Evolutionary conservation across 768 basidiomycete genomes (phyloP), one percentile per base, ranked within the genome.

Genomic region (Kwoniella mangroviensis): DNA sequence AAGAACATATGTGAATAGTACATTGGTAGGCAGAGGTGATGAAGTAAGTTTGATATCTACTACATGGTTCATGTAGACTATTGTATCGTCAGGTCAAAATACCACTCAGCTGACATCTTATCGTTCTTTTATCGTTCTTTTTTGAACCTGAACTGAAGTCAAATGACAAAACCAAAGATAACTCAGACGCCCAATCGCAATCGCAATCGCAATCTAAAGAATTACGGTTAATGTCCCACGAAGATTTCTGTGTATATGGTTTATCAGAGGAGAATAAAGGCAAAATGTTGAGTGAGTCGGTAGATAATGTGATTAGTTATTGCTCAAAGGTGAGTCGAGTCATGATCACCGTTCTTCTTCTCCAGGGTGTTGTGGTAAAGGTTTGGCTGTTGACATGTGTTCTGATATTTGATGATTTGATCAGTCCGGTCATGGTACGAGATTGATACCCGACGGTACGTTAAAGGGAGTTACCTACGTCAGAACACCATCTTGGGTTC

Each of bases 401-500:
- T 34, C 34, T 34, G 34, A 34, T 34, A 7, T 34, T 34, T 34
- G 34, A 7, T 34, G 34, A 7, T 34, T 34, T 34, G 0, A 34
- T 34, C 34, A 43, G 22, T 22, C 49, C 67, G 57, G 51, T 15
- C 21, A 64, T 53, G 22, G 28, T 49, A 43, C 24, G 15, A 43
- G 24, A 42, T 49, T 66, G 22, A 81, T 81, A 60, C 79, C 79
- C 26, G 74, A 81, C 51, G 79, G 79, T 12, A 76, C 77, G 7
- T 52, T 81, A 24, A 73, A 73, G 21, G 79, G 79, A 3, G 79
- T 81, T 22, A 81, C 79, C 4, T 81, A 74, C 63, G 75, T 81
- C 40, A 81, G 74, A 53, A 70, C 77, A 6, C 49, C 74, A 26
- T 75, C 73, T 42, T 81, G 70, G 67, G 70, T 81, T 3, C 79